Evolutionary conservation across 371 early-diverging fungal genomes (phyloP).

Genomic region (Coemansia sp.): DNA sequence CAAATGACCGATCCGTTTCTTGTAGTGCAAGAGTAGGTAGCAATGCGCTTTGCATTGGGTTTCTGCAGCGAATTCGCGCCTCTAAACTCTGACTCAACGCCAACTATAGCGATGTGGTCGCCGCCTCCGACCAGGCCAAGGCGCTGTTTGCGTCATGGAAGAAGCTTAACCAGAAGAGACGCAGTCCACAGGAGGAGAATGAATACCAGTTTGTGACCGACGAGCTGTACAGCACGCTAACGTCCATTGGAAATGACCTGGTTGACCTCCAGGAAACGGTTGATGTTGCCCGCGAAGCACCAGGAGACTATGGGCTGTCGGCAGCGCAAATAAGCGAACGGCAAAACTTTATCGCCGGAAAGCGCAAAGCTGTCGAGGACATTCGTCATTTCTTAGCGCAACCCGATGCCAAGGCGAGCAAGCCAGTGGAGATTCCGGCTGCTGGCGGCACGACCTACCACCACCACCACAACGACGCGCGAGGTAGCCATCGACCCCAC

Average conservation of each 20-base stretch:
- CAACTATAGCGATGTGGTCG: slow-evolving; percentile 43
- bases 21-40: slow-evolving; percentile 50
- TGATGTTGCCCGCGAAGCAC: slow-evolving; percentile 39
- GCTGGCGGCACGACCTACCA: not conserved
- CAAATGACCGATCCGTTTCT: slow-evolving; percentile 48
- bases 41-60: not conserved
- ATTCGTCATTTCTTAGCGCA: slow-evolving; percentile 35
- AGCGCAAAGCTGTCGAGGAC: slow-evolving; percentile 31
- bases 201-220: slow-evolving; percentile 49
- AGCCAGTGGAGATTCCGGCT: no score
- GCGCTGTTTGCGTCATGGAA: slow-evolving; percentile 48
- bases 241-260: slow-evolving; percentile 34
- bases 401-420: not conserved
- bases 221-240: slow-evolving; percentile 46
- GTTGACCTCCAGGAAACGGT: slow-evolving; percentile 49
- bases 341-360: slow-evolving; percentile 43
- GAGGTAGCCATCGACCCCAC: slow-evolving; percentile 1
- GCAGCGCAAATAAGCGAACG: slow-evolving; percentile 27
- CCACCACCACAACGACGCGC: not conserved
- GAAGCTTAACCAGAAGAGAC: slow-evolving; percentile 24
- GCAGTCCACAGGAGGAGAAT: slow-evolving; percentile 47
- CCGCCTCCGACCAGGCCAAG: slow-evolving; percentile 49
- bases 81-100: not conserved
- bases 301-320: slow-evolving; percentile 47
- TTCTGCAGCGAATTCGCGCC: not conserved